These are phyloP conservation scores for Aureobasidium sp. DNA, from an alignment of 2,329 filamentous ascomycete species.

Conservation along the genomic window DNA sequence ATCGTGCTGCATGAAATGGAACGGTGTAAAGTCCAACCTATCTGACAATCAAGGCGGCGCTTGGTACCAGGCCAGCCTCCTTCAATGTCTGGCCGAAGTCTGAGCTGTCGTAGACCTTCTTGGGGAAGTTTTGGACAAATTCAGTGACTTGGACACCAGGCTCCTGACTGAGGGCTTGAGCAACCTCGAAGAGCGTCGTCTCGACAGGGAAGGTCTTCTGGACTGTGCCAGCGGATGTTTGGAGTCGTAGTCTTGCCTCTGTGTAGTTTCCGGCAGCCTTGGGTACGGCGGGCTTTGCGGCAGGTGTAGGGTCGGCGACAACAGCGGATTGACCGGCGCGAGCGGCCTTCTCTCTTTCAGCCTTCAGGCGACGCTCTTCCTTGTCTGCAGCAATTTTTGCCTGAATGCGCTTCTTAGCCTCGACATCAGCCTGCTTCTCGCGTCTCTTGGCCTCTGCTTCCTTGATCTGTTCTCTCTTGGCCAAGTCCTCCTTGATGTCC, in stretches of 20 bases:
- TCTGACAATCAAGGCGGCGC: slow-evolving; percentile 74
- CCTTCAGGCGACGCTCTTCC: slow-evolving; percentile 76
- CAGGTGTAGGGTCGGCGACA: slow-evolving; percentile 37
- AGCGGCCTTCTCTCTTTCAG: slow-evolving; percentile 72
- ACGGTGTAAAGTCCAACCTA: slow-evolving; percentile 21
- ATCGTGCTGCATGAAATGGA: neutral
- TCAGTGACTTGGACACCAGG: slow-evolving; percentile 62
- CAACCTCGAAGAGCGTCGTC: slow-evolving; percentile 89
- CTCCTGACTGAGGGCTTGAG: slow-evolving; percentile 65
- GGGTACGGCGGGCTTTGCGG: slow-evolving; percentile 42
- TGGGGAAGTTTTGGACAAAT: slow-evolving; percentile 82
- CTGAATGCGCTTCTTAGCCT: slow-evolving; percentile 81
- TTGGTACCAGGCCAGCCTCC: slow-evolving; percentile 84
- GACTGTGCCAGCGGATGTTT: slow-evolving; percentile 67
- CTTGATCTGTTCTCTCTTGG: slow-evolving; percentile 85
- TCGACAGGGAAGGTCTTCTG: slow-evolving; percentile 84
- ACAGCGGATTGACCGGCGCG: slow-evolving; percentile 32
- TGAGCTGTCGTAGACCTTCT: slow-evolving; percentile 62
- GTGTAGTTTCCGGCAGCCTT: slow-evolving; percentile 66
- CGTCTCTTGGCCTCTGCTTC: slow-evolving; percentile 78
- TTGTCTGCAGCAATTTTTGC: slow-evolving; percentile 95
- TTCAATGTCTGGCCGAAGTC: slow-evolving; percentile 89
- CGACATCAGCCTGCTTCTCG: slow-evolving; percentile 79
- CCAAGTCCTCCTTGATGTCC: slow-evolving; percentile 81
- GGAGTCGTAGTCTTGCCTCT: slow-evolving; percentile 74